Percentiles rank a stretch among this genome's conserved stretches.
These are phyloP conservation scores for Colletotrichum limetticola DNA, from an alignment of 2,329 filamentous ascomycete species.

Conservation along the genomic window DNA sequence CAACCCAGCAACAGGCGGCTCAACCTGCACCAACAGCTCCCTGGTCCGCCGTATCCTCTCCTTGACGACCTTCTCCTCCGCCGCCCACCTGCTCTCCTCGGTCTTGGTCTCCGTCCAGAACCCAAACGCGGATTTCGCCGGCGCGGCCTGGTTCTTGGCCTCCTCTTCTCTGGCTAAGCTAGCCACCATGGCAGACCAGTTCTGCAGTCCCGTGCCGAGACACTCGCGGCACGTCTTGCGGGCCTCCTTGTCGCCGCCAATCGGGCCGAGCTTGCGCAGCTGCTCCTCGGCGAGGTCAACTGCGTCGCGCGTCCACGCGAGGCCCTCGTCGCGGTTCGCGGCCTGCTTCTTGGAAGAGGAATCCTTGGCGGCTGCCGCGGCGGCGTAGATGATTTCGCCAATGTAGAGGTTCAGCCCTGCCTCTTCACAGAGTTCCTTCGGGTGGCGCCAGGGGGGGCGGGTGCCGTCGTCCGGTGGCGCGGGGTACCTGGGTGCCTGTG, in stretches of 20 bases:
- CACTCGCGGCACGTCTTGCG: conserved; percentile 78
- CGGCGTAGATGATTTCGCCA: conserved; percentile 85
- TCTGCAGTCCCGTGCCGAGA: conserved; percentile 78
- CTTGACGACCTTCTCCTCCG: conserved; percentile 64
- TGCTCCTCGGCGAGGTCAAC: conserved; percentile 83
- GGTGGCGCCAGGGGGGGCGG: conserved; percentile 70
- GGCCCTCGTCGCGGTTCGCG: conserved; percentile 70
- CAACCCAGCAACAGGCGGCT: conserved; percentile 48
- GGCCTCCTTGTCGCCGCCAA: conserved; percentile 17
- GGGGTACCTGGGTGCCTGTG: conserved; percentile 72
- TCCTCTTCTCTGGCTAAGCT: conserved; percentile 67
- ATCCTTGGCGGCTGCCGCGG: conserved; percentile 58
- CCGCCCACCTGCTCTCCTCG: conserved; percentile 60
- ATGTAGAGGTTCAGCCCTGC: conserved; percentile 90
- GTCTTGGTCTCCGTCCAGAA: conserved; percentile 51
- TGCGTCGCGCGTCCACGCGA: conserved; percentile 90
- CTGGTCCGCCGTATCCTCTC: conserved; percentile 62
- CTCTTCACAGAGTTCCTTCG: conserved; percentile 81
- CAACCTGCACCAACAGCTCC: conserved; percentile 62
- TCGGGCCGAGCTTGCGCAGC: conserved; percentile 55
- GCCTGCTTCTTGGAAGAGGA: conserved; percentile 36
- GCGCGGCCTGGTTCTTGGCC: conserved; percentile 44
- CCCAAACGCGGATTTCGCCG: conserved; percentile 46
- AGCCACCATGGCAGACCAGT: conserved; percentile 86
- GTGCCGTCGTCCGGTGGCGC: conserved; percentile 77